These are phyloP conservation scores for Lagenaria siceraria DNA, from an alignment of 306 rosid genomes.

Conservation along the genomic window DNA sequence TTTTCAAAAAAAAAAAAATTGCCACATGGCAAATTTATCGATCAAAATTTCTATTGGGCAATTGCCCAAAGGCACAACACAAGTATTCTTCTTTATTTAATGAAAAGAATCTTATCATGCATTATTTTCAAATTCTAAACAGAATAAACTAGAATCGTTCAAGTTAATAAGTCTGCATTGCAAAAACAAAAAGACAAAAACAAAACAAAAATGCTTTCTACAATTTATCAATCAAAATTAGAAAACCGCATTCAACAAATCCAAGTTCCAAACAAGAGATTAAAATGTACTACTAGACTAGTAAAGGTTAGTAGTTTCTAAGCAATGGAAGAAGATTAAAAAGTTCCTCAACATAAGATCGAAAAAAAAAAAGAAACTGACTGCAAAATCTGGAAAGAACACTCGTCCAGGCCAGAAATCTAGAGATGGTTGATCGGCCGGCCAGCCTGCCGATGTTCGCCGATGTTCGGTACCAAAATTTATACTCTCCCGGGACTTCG, in stretches of 20 bases:
- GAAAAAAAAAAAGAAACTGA: neutral
- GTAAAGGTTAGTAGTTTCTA: conserved; percentile 3
- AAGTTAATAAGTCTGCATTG: no score
- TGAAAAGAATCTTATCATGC: no score
- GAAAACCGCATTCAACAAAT: neutral
- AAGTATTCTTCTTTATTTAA: no score
- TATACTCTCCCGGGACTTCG: conserved; percentile 13
- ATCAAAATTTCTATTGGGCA: no score
- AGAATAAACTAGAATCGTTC: no score
- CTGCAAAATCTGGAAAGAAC: neutral
- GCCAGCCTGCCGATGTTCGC: neutral
- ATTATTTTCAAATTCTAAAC: no score
- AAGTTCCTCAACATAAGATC: neutral
- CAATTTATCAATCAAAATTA: neutral
- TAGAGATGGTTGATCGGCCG: neutral
- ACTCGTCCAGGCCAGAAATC: neutral
- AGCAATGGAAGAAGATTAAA: neutral
- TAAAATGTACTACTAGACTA: no score
- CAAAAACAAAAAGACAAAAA: no score
- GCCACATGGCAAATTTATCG: no score
- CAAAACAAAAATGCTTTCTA: neutral
- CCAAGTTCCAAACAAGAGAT: neutral
- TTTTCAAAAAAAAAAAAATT: no score
- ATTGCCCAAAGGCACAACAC: no score
- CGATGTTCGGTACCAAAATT: conserved; percentile 4